Conservation (phyloP, 345 rosid species). For the Raphanus sativus region DNA sequence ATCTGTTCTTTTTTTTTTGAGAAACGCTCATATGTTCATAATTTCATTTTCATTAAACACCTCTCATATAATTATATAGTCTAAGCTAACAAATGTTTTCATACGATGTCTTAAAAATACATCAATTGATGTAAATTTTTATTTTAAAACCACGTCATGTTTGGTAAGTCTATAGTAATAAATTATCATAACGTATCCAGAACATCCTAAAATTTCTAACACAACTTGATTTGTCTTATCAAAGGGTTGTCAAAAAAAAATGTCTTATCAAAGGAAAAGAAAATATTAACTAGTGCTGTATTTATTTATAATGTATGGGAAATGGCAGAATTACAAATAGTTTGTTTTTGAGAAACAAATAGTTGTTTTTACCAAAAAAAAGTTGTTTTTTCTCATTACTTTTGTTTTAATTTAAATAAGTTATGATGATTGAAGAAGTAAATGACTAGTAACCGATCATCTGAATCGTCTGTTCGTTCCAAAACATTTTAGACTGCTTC, state of each 20-base stretch:
- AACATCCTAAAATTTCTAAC: neutral
- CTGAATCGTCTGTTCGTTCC: constrained; percentile 65
- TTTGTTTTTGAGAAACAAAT: neutral
- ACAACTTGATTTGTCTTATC: neutral
- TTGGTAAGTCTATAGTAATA: neutral
- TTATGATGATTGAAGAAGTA: neutral
- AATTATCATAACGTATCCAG: neutral
- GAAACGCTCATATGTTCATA: neutral
- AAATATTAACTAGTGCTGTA: neutral
- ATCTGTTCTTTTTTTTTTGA: neutral
- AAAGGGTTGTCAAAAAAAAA: neutral
- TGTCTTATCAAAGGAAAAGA: neutral
- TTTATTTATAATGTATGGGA: neutral
- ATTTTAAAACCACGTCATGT: neutral
- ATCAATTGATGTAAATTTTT: neutral
- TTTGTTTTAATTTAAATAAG: neutral
- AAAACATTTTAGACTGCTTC: constrained; percentile 73
- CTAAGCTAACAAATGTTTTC: neutral
- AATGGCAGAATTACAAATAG: neutral
- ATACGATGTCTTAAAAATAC: neutral
- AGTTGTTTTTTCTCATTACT: neutral
- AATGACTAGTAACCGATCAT: constrained; percentile 55
- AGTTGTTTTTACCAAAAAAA: too few relatives aligned
- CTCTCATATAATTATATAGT: too few relatives aligned
- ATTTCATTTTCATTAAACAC: neutral